Base-by-base conservation (phyloP, 257 asterid species). In the Anisodus tanguticus region DNA sequence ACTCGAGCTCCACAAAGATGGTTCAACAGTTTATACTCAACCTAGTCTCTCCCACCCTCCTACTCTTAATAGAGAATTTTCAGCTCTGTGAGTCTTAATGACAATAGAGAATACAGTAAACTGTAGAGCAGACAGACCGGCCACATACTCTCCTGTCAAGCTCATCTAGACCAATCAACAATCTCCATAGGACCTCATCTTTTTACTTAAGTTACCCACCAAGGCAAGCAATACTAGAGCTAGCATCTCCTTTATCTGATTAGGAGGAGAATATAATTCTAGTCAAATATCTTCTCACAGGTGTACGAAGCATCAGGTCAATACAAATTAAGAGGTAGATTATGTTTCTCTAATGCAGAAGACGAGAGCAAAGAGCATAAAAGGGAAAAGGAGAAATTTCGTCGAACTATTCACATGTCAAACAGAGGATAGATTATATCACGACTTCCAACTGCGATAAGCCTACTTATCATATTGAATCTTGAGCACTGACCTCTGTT, bases 401-500 rank as follows among this genome's bases (percentile, higher is more conserved):
- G 31, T 43, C n/a, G 79, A 71, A 71, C 19, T 43, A 71, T 71
- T 71, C 58, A 19, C 13, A 35, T 70, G 57, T 19, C 39, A 43
- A 71, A 45, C 37, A 19, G 37, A 70, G 79, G 79, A 71, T n/a
- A 71, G 58, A 43, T 17, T 43, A 35, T 9, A 71, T 43, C 57
- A 43, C 57, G 15, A 43, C 57, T 17, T 71, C 79, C 37, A 43
- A 43, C 79, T 43, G 57, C 8, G 17, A 43, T 71, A 57, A 67
- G 57, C 79, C 79, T 45, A n/a, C 79, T 71, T 71, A 43, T 45
- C 39, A 71, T 71, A 45, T 71, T 43, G 79, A 71, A 45, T 71
- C 79, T 6, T 49, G 17, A 17, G 57, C 16, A 43, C 31, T 70
- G 37, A 45, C 79, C 57, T 9, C n/a, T 71, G 19, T 43, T 57